Evolutionary conservation across 306 rosid species (phyloP), one percentile per base, ranked within the genome.

Genomic region (Ormosia emarginata): DNA sequence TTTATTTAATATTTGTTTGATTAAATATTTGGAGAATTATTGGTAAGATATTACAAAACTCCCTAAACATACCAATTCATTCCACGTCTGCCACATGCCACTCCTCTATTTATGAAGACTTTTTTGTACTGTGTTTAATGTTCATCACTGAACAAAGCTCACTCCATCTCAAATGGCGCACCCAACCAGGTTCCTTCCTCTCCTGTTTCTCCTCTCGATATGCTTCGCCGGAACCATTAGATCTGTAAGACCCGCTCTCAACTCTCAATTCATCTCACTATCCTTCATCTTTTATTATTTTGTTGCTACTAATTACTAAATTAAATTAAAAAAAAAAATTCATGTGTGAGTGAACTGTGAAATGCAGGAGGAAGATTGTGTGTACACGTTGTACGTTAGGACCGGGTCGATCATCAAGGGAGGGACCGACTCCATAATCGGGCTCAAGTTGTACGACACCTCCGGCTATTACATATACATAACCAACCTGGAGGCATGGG

Each of bases 381-480:
- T 92, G 18, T 91, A 83, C 87, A 77, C 93, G 29, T 58, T 86
- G 24, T 92, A 83, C 83, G 34, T 86, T 8, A 9, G 97, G 33
- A 92, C 95, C 13, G 95, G 93, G 4, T 92, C 97, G 49, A 84
- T 84, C 81, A 5, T 89, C 39, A 92, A 91, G 67, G 97, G 82
- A 11, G 97, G 97, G 11, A 89, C 95, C 18, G 93, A 93, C 79
- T 90, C 97, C 1, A 80, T 61, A 61, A 65, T 90, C 43, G 79
- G 75, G 36, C 64, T 85, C 14, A 80, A 80, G 15, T 29, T 93
- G 3, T 91, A 83, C 89, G 84, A 86, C 24, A 2, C 17, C 0
- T 0, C 24, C 30, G 93, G 94, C 2, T 50, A 85, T 46, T 83
- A 77, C 2, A 46, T 93, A 30, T 47, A 68, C 80, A 91, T 93